These are phyloP conservation scores for Cavenderia fasciculata DNA, from an alignment of 78 protist genomes.

Conservation along the genomic window DNA sequence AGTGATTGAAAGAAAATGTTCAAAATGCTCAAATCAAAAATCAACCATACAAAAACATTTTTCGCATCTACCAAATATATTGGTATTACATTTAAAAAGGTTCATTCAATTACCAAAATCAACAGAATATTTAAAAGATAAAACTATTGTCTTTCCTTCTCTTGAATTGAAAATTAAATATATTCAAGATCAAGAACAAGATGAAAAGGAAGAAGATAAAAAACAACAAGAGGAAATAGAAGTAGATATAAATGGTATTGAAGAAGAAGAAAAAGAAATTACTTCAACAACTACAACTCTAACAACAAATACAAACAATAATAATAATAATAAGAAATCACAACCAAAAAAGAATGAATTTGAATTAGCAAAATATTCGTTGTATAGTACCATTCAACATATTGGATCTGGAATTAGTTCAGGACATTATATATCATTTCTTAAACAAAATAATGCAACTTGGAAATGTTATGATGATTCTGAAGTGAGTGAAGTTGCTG, in stretches of 20 bases:
- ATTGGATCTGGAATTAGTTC: slow-evolving; percentile 1
- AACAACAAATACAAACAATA: neutral
- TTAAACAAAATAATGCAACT: neutral
- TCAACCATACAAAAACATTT: slow-evolving; percentile 13
- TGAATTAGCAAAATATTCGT: slow-evolving; percentile 1
- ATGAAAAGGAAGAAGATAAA: neutral
- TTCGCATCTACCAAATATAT: slow-evolving; percentile 3
- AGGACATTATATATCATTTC: slow-evolving; percentile 52
- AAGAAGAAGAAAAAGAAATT: neutral
- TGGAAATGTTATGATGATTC: slow-evolving; percentile 61
- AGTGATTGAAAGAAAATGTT: slow-evolving; percentile 55
- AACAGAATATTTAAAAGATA: neutral
- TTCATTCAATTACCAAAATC: neutral
- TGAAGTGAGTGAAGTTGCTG: neutral
- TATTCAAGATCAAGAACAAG: neutral
- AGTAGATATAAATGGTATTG: neutral
- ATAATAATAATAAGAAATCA: slow-evolving; percentile 2
- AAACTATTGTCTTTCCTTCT: neutral
- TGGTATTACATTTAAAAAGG: slow-evolving; percentile 49
- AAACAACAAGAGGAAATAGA: neutral
- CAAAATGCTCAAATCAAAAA: slow-evolving; percentile 21
- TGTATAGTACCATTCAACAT: slow-evolving; percentile 43
- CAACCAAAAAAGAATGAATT: neutral
- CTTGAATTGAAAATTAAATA: neutral
- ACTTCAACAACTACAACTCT: slow-evolving; percentile 2